These are phyloP conservation scores for Populus deltoides DNA, from an alignment of 345 rosid genomes.

Conservation along the genomic window DNA sequence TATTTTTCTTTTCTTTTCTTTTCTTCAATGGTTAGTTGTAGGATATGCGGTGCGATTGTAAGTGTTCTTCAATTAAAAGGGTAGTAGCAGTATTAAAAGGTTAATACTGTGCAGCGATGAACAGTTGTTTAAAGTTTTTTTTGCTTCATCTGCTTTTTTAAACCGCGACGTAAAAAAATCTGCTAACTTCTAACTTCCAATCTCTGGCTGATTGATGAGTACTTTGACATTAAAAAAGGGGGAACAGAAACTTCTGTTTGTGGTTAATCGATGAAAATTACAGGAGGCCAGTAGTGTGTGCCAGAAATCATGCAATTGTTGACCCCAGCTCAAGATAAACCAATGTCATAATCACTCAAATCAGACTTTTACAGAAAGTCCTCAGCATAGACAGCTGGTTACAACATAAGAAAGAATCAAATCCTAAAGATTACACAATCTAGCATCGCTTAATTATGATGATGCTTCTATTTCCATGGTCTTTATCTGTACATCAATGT, in stretches of 20 bases:
- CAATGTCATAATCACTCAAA: constrained; percentile 51
- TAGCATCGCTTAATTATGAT: constrained; percentile 13
- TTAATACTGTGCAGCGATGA: no score
- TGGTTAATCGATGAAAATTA: constrained; percentile 34
- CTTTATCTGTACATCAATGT: no score
- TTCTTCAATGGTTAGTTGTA: no score
- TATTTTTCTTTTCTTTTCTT: background rate
- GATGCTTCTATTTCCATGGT: no score
- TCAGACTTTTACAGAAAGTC: constrained; percentile 32
- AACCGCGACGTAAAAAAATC: no score
- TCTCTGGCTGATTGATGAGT: constrained; percentile 26
- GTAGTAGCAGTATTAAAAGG: no score
- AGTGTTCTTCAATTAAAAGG: no score
- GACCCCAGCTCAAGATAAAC: constrained; percentile 36
- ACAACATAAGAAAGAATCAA: constrained; percentile 52
- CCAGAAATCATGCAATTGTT: constrained; percentile 37
- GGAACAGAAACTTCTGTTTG: constrained; percentile 38
- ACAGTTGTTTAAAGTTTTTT: no score
- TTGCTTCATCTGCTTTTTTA: no score
- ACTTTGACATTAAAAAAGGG: constrained; percentile 18
- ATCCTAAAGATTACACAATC: constrained; percentile 47
- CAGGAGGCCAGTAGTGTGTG: constrained; percentile 23
- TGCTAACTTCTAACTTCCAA: constrained; percentile 31
- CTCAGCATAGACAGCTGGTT: constrained; percentile 76
- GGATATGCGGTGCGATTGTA: no score